These are phyloP conservation scores for Zygoascus sp. DNA, from an alignment of 1,139 yeast genomes.

Conservation along the genomic window DNA sequence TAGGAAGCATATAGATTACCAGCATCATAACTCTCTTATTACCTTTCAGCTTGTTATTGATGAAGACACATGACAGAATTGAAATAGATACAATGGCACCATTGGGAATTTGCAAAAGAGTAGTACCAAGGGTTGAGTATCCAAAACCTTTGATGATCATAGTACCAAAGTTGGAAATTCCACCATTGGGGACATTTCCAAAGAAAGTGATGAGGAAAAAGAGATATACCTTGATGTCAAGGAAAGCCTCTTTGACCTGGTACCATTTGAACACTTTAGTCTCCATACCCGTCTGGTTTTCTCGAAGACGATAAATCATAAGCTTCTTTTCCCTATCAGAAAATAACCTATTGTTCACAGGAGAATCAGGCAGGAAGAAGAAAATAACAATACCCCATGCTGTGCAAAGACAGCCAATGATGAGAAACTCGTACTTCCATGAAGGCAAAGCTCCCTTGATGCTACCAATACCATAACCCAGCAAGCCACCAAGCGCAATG, in stretches of 20 bases:
- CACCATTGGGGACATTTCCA: conserved; percentile 48
- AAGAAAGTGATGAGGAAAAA: conserved; percentile 40
- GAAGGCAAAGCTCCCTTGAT: conserved; percentile 21
- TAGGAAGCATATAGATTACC: conserved; percentile 24
- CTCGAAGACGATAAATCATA: conserved; percentile 50
- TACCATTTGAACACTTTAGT: conserved; percentile 47
- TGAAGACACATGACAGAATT: conserved; percentile 20
- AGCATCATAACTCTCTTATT: conserved; percentile 21
- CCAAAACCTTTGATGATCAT: conserved; percentile 31
- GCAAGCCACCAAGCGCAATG: conserved; percentile 35
- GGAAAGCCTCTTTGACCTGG: conserved; percentile 44
- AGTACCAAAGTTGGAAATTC: conserved; percentile 36
- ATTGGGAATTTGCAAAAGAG: conserved; percentile 27
- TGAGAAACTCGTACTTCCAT: conserved; percentile 42
- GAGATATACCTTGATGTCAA: conserved; percentile 45
- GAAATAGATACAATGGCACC: conserved; percentile 26
- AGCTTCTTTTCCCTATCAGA: conserved; percentile 47
- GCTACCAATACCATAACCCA: conserved; percentile 46
- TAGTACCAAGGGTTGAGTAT: conserved; percentile 26
- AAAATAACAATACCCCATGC: conserved; percentile 46
- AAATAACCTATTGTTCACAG: conserved; percentile 51
- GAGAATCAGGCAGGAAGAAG: conserved; percentile 49
- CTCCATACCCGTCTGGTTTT: conserved; percentile 49
- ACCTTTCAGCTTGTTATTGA: conserved; percentile 19
- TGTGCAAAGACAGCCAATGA: conserved; percentile 31